Conservation (phyloP, 225 moss, liverwort and hornwort species). For the Neckera pumila region DNA sequence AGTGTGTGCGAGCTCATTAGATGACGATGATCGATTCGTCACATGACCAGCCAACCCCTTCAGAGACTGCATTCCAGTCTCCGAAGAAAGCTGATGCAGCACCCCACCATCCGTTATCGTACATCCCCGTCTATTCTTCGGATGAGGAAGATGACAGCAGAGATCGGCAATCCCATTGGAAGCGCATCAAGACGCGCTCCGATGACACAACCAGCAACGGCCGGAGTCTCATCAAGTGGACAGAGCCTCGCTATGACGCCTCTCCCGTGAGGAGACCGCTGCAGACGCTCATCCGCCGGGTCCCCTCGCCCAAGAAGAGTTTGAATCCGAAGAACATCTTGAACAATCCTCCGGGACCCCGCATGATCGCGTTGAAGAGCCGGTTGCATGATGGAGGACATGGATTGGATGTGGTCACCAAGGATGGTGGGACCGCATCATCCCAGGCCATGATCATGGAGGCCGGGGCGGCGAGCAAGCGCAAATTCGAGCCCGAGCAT, state of each 20-base stretch:
- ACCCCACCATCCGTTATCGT: neutral
- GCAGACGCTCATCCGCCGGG: neutral
- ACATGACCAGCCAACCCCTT: neutral
- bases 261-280: conserved; percentile 1
- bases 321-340: neutral
- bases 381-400: conserved; percentile 1
- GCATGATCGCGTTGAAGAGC: conserved; percentile 15
- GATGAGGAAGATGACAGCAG: conserved; percentile 44
- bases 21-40: neutral
- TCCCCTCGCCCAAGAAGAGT: conserved; percentile 4
- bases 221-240: conserved; percentile 3
- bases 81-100: neutral
- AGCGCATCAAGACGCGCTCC: conserved; percentile 33
- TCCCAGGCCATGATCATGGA: neutral
- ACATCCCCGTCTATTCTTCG: neutral
- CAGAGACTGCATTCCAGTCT: neutral
- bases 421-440: conserved; percentile 45
- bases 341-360: neutral
- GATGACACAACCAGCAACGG: conserved; percentile 6
- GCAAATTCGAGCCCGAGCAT: conserved; percentile 12
- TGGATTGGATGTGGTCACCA: conserved; percentile 6
- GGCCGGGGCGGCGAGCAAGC: conserved; percentile 12
- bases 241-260: neutral
- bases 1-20: neutral
- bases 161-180: conserved; percentile 46